Percentiles rank a stretch among this genome's conserved stretches.
Evolutionary conservation across 306 rosid species (phyloP).

Genomic region (Prunus mira): DNA sequence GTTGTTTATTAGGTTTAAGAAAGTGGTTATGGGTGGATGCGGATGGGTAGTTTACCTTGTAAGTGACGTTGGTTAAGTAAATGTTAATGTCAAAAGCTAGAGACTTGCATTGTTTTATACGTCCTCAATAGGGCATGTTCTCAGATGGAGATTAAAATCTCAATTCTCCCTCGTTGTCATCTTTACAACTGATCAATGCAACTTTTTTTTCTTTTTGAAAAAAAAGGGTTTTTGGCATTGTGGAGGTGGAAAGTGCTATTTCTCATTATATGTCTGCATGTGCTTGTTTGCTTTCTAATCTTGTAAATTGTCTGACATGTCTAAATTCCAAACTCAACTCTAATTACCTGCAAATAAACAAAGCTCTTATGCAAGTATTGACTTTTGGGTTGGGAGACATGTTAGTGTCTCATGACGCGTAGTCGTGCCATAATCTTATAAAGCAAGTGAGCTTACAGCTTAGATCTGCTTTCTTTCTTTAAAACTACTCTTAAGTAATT

Average conservation of each 20-base stretch:
- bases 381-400: not conserved
- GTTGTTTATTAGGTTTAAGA: slow-evolving; percentile 18
- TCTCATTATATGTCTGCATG: not conserved
- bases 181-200: too few species aligned
- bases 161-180: not conserved
- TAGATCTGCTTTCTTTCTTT: slow-evolving; percentile 16
- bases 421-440: not conserved
- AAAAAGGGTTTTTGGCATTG: not conserved
- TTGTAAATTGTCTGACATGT: not conserved
- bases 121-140: slow-evolving; percentile 24
- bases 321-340: not conserved
- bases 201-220: too few species aligned
- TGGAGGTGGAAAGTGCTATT: not conserved
- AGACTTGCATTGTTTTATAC: slow-evolving; percentile 47
- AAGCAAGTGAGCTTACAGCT: not conserved
- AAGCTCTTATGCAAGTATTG: not conserved
- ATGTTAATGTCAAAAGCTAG: slow-evolving; percentile 6
- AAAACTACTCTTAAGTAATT: not conserved
- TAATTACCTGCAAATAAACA: not conserved
- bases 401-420: not conserved
- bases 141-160: not conserved
- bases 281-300: not conserved
- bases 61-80: slow-evolving; percentile 35
- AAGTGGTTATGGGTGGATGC: slow-evolving; percentile 19
- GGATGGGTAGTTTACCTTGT: slow-evolving; percentile 28